A percentile compares a stretch with the other conserved stretches of the same genome.
Conservation (phyloP, 2,329 filamentous ascomycete genomes). For the Thielaviopsis musarum region DNA sequence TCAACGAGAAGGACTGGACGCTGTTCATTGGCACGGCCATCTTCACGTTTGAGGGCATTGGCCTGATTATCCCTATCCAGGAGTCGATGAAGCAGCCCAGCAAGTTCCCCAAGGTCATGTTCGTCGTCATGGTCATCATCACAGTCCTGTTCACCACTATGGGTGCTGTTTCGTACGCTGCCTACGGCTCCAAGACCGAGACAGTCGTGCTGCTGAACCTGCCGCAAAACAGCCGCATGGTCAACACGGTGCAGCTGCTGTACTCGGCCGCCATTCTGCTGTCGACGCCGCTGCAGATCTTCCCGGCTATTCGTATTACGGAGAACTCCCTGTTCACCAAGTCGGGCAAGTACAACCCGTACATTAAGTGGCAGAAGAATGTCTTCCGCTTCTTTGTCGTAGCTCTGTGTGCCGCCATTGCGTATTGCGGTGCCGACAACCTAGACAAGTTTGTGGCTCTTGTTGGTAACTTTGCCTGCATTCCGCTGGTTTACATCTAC, state of each 20-base stretch:
- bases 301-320: slow-evolving; percentile 91
- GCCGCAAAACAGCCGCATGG: slow-evolving; percentile 85
- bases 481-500: slow-evolving; percentile 93
- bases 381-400: slow-evolving; percentile 89
- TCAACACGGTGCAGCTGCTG: slow-evolving; percentile 90
- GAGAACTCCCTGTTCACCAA: slow-evolving; percentile 87
- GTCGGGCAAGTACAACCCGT: slow-evolving; percentile 94
- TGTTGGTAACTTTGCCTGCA: slow-evolving; percentile 94
- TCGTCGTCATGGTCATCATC: slow-evolving; percentile 86
- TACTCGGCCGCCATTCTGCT: slow-evolving; percentile 97
- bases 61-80: slow-evolving; percentile 94
- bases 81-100: slow-evolving; percentile 85
- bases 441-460: slow-evolving; percentile 95
- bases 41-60: slow-evolving; percentile 96
- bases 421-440: slow-evolving; percentile 83
- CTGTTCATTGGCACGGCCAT: slow-evolving; percentile 97
- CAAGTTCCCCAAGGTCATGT: slow-evolving; percentile 81
- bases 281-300: slow-evolving; percentile 89
- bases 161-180: slow-evolving; percentile 86
- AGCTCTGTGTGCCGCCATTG: slow-evolving; percentile 66
- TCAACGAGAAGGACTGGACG: slow-evolving; percentile 87
- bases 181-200: slow-evolving; percentile 87
- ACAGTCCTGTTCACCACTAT: slow-evolving; percentile 80
- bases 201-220: slow-evolving; percentile 94
- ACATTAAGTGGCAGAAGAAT: slow-evolving; percentile 99